Base-by-base conservation (phyloP, 192 early-diverging fungal species). In the Umbelopsis sp. region DNA sequence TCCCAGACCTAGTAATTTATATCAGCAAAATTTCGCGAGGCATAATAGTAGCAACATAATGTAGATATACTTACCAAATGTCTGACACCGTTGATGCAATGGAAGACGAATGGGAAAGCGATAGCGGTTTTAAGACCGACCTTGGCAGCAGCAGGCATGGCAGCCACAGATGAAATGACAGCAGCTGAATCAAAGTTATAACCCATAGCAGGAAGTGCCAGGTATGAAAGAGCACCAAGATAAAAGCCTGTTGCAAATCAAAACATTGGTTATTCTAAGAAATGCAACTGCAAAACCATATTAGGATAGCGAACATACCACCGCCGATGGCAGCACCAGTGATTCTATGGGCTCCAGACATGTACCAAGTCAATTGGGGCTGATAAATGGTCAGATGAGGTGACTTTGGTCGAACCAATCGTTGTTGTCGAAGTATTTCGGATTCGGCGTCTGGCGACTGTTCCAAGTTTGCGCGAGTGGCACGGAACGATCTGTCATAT, bases 311-410 rank as follows among this genome's bases (percentile, higher is more conserved):
- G 55, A 25, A 82, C 85, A 55, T 84, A 94, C 91, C 81, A 44
- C 78, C 89, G 72, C 82, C 91, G 10, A 96, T 49, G 44, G 80
- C 83, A 69, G 81, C 87, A 47, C 94, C 95, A 21, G 94, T 94
- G 70, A 91, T 67, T 81, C 97, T 90, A 70, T 93, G 87, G 50
- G 82, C 69, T 45, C 65, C 73, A 18, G 94, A 95, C 71, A 95
- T 72, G 71, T 84, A 78, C 93, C 90, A 92, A 22, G 94, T 92
- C 76, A 96, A 75, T 76, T 97, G 93, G 44, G 91, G 92, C 85
- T 95, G 84, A 86, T 97, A 98, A 82, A 98, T 98, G 51, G 81
- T 80, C 66, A 96, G 76, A 70, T 95, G 88, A 23, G 95, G 96
- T 64, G 91, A 89, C 21, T 90, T 81, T 21, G 96, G 96, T 48